These are phyloP conservation scores for Tolypocladium capitatum DNA, from an alignment of 2,329 filamentous ascomycete genomes.

Conservation along the genomic window DNA sequence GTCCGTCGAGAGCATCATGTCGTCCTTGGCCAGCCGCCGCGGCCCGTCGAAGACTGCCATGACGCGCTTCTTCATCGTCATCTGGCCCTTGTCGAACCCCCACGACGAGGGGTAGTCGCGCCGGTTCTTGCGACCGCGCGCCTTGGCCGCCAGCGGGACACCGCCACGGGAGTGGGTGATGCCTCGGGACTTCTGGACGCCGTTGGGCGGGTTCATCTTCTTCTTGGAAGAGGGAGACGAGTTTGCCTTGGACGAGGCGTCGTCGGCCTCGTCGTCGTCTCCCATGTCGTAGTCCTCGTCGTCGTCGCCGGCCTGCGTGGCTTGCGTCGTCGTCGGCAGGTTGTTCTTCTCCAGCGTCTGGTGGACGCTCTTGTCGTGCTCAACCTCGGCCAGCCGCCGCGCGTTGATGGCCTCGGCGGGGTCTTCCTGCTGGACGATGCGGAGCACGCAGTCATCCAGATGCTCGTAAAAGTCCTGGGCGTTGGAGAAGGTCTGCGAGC, in stretches of 20 bases:
- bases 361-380: conserved; percentile 48
- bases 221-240: conserved; percentile 31
- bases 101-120: conserved; percentile 89
- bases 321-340: conserved; percentile 32
- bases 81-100: conserved; percentile 84
- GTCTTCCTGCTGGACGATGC: conserved; percentile 60
- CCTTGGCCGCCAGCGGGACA: conserved; percentile 42
- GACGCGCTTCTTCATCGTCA: conserved; percentile 97
- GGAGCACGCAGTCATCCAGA: conserved; percentile 63
- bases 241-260: conserved; percentile 30
- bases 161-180: conserved; percentile 69
- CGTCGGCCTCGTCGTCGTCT: conserved; percentile 39
- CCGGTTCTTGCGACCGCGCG: conserved; percentile 71
- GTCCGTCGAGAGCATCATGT: conserved; percentile 95
- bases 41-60: conserved; percentile 84
- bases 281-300: conserved; percentile 37
- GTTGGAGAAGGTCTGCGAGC: conserved; percentile 77
- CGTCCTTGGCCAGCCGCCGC: conserved; percentile 86
- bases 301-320: conserved; percentile 31
- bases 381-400: conserved; percentile 50
- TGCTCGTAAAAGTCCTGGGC: conserved; percentile 99
- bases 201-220: conserved; percentile 42
- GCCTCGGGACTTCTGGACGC: conserved; percentile 54
- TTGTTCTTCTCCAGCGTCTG: conserved; percentile 52
- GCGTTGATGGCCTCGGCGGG: conserved; percentile 57